Conservation (phyloP, 345 rosid genomes). For the Citrus australasica region DNA sequence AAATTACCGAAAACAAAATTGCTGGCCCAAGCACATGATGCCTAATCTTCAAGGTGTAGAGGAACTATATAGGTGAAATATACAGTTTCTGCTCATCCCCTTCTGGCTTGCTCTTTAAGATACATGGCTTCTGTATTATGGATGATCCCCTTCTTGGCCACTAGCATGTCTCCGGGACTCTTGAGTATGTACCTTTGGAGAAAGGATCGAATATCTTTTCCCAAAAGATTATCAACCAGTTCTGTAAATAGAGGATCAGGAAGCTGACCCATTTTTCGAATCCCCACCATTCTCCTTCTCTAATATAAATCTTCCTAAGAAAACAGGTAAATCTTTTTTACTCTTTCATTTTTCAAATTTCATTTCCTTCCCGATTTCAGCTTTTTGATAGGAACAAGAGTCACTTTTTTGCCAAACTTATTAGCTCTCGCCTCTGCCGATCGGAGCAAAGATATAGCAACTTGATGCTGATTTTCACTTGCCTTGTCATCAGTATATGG, state of each 20-base stretch:
- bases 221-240: neutral
- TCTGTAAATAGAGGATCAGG: neutral
- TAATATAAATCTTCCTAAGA: neutral
- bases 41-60: neutral
- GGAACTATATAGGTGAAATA: neutral
- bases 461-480: slow-evolving; percentile 51
- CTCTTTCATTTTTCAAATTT: neutral
- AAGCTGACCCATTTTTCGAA: neutral
- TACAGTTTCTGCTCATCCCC: neutral
- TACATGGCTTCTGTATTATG: neutral
- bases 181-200: neutral
- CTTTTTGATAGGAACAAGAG: slow-evolving; percentile 69
- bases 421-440: slow-evolving; percentile 50
- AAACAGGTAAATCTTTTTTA: neutral
- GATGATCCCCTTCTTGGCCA: neutral
- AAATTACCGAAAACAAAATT: slow-evolving; percentile 5
- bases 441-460: slow-evolving; percentile 55
- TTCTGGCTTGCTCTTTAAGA: neutral
- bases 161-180: neutral
- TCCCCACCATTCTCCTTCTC: neutral
- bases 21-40: neutral
- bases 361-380: slow-evolving; percentile 39
- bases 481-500: slow-evolving; percentile 61
- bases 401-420: slow-evolving; percentile 62
- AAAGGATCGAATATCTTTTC: neutral